Conservation (phyloP, 2,329 filamentous ascomycete species). For the Aspergillus texensis region DNA sequence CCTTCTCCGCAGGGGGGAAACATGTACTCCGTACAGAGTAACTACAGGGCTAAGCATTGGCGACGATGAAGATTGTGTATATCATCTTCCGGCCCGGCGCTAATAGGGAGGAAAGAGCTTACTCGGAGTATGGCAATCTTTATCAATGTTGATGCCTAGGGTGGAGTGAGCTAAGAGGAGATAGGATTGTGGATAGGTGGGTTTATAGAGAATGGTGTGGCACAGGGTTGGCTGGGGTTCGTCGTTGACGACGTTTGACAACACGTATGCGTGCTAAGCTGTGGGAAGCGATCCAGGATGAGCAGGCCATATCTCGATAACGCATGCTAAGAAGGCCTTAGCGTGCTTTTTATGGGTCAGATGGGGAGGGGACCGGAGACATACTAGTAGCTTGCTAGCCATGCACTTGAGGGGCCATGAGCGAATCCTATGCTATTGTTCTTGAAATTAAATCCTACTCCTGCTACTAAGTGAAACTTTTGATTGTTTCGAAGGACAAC, state of each 20-base stretch:
- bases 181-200: not conserved
- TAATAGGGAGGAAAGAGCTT: not conserved
- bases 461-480: slow-evolving; percentile 3
- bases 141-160: slow-evolving; percentile 7
- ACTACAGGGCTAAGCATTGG: slow-evolving; percentile 4
- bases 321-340: slow-evolving; percentile 6
- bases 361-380: slow-evolving; percentile 5
- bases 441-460: not conserved
- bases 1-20: not conserved
- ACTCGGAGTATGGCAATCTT: not conserved
- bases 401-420: not conserved
- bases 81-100: slow-evolving; percentile 2
- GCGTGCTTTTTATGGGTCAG: slow-evolving; percentile 6
- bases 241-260: slow-evolving; percentile 11
- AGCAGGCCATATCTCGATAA: slow-evolving; percentile 8
- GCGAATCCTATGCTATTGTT: slow-evolving; percentile 1
- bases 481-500: slow-evolving; percentile 5
- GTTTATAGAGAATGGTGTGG: not conserved
- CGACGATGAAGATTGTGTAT: slow-evolving; percentile 4
- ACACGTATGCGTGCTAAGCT: slow-evolving; percentile 12
- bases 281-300: slow-evolving; percentile 1
- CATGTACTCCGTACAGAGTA: too few relatives aligned
- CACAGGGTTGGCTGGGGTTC: not conserved
- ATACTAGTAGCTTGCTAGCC: slow-evolving; percentile 2
- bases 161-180: not conserved